Evolutionary conservation across 2,329 filamentous ascomycete genomes (phyloP), one percentile per base, ranked within the genome.

Genomic region (Dactylellina parvicollis): DNA sequence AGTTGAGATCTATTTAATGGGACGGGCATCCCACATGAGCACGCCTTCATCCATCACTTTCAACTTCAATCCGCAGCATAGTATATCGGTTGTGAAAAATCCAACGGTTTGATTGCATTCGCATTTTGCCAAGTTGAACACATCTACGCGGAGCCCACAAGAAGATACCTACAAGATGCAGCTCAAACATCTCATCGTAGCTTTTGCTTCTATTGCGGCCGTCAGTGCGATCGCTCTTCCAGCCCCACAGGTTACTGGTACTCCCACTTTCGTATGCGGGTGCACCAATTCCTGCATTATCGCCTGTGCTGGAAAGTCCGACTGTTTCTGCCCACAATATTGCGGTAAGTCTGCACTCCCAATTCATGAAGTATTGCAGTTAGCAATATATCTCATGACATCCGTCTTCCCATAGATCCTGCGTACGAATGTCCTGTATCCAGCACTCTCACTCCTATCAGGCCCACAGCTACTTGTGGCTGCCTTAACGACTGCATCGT

Each of bases 251-350:
- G 46, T 9, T 18, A 34, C 16, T 16, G 26, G 38, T 12, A 46
- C 52, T 28, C 69, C 60, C 9, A 40, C 46, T 3, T 61, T 73
- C 30, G 36, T 20, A n/a, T 73, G 69, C 28, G 69, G 69, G 26
- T 73, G 69, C 60, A 73, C 69, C 22, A 73, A 73, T 36, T 36
- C 32, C 10, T 73, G 69, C 54, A 66, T 55, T 18, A 52, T 73
- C 42, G 61, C 26, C 20, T 66, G 61, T 14, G 69, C 44, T 30
- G 42, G 56, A 7, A 66, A 61, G 60, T n/a, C 60, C 8, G 60
- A 46, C 4, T 56, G 61, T 18, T 34, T 73, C 28, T 73, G 69
- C 40, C 69, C 69, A 40, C 44, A 60, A 32, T 73, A 66, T 30
- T 73, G 69, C 42, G 69, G 69, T 73, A 55, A 61, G 69, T 66